Conservation (phyloP, 139 green algal species). For the Micractinium conductrix region DNA sequence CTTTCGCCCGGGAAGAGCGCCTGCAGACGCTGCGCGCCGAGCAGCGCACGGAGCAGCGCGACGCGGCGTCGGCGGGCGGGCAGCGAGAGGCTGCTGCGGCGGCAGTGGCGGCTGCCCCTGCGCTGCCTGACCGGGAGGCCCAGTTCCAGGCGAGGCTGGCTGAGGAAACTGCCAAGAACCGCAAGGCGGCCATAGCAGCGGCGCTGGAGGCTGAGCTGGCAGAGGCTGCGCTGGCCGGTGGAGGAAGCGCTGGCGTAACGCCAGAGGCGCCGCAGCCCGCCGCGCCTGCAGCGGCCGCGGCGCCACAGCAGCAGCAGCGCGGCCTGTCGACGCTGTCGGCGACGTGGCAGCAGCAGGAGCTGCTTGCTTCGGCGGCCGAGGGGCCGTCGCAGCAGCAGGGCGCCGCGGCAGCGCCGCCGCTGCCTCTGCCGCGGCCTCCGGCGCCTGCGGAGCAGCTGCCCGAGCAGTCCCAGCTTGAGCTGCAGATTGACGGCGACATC, state of each 20-base stretch:
- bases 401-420: not conserved
- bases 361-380: too few relatives aligned
- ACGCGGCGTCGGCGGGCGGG: too few relatives aligned
- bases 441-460: not conserved
- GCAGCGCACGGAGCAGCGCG: too few relatives aligned
- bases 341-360: not conserved
- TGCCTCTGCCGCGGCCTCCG: not conserved
- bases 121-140: too few relatives aligned
- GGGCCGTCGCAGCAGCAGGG: not conserved
- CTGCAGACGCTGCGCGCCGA: not conserved
- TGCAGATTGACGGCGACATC: conserved; percentile 25
- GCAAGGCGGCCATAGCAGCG: not conserved
- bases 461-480: not conserved
- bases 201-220: not conserved
- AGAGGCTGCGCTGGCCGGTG: not conserved
- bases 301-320: not conserved
- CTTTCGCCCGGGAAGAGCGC: not conserved
- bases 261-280: not conserved
- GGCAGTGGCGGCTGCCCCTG: too few relatives aligned
- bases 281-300: not conserved
- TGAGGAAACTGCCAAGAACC: too few relatives aligned
- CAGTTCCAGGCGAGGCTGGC: too few relatives aligned
- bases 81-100: too few relatives aligned
- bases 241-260: not conserved
- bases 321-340: not conserved